Conservation (phyloP, 257 asterid species). For the Coffea canephora region DNA sequence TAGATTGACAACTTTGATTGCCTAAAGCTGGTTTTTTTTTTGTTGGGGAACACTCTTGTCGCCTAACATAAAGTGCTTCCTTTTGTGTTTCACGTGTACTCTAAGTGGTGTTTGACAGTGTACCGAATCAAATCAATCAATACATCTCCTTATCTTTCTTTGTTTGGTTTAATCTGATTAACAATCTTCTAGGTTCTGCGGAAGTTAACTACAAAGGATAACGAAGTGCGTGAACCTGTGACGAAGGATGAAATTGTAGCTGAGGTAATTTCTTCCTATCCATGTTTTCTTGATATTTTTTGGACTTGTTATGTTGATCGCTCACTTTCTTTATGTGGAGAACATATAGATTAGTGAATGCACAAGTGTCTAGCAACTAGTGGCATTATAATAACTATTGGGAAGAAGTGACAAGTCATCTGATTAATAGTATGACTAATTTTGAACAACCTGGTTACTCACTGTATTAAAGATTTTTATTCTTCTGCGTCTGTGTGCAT, state of each 20-base stretch:
- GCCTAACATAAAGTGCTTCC: neutral
- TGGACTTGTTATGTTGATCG: neutral
- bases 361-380: neutral
- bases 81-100: neutral
- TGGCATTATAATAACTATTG: neutral
- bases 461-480: neutral
- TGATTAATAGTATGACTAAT: neutral
- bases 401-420: neutral
- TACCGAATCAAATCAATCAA: neutral
- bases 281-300: too few species aligned
- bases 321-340: neutral
- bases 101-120: neutral
- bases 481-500: neutral
- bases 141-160: slow-evolving; percentile 4
- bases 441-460: neutral
- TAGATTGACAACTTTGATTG: neutral
- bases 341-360: neutral
- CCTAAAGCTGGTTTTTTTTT: neutral
- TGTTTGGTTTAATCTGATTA: slow-evolving; percentile 16
- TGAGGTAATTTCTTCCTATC: slow-evolving; percentile 46
- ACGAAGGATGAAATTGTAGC: slow-evolving; percentile 76
- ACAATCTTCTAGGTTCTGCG: slow-evolving; percentile 54
- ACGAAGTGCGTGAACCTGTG: slow-evolving; percentile 67
- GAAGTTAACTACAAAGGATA: slow-evolving; percentile 56
- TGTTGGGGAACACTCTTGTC: neutral